A percentile compares a stretch with the other conserved stretches of the same genome.
Conservation (phyloP, 768 basidiomycete species). For the Cystobasidium onofrii region DNA sequence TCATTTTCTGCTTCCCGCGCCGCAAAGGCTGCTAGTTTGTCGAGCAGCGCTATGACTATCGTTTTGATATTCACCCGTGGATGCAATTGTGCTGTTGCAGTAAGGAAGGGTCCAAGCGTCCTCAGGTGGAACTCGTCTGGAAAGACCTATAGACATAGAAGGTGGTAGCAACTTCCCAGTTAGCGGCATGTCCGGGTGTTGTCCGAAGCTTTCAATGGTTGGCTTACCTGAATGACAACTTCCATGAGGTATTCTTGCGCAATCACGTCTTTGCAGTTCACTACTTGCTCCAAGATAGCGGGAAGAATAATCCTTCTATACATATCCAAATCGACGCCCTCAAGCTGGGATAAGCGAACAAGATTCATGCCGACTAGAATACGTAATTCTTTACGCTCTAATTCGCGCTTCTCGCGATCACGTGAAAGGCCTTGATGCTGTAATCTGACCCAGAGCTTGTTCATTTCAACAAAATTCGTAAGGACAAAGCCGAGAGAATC, state of each 20-base stretch:
- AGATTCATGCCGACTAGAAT: conserved; percentile 97
- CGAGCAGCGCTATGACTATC: conserved; percentile 95
- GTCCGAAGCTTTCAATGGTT: too few species aligned
- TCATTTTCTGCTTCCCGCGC: conserved; percentile 95
- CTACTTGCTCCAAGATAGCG: conserved; percentile 89
- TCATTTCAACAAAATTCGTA: conserved; percentile 99
- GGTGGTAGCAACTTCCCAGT: neutral
- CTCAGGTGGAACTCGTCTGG: conserved; percentile 97
- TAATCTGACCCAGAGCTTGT: conserved; percentile 97
- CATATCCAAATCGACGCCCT: conserved; percentile 90
- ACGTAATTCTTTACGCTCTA: conserved; percentile 87
- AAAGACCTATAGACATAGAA: conserved; percentile 61
- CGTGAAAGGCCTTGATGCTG: conserved; percentile 96
- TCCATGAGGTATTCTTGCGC: conserved; percentile 99
- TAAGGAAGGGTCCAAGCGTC: conserved; percentile 88
- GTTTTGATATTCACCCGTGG: conserved; percentile 98
- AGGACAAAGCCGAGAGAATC: conserved; percentile 93
- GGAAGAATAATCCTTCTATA: conserved; percentile 80
- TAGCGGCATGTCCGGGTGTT: too few species aligned
- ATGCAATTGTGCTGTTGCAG: conserved; percentile 89
- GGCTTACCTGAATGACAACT: conserved; percentile 91
- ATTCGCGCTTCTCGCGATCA: conserved; percentile 92
- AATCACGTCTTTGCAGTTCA: conserved; percentile 96
- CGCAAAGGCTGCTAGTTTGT: conserved; percentile 88
- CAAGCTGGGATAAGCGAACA: conserved; percentile 85